Percentiles rank a stretch among this genome's conserved stretches.
Evolutionary conservation across 495 filamentous ascomycete species (phyloP).

Genomic region (Penicillium fimorum): DNA sequence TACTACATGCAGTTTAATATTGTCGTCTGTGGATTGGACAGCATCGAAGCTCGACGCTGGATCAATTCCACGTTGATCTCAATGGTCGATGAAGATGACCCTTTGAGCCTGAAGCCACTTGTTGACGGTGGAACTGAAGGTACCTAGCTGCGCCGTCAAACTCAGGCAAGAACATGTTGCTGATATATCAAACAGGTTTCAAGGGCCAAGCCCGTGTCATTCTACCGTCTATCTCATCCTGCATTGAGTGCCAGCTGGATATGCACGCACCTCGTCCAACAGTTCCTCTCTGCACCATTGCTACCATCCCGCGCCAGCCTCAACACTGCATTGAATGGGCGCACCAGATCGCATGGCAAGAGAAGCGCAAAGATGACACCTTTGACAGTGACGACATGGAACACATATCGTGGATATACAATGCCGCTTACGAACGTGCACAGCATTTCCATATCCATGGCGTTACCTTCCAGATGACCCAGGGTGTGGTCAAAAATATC

Average conservation of each 20-base stretch:
- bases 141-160: constrained; percentile 21
- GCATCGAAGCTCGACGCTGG: constrained; percentile 95
- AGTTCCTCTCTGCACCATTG: constrained; percentile 94
- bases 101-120: constrained; percentile 82
- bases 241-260: constrained; percentile 97
- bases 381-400: constrained; percentile 96
- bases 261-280: constrained; percentile 94
- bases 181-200: constrained; percentile 60
- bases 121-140: constrained; percentile 98
- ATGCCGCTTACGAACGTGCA: constrained; percentile 76
- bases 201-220: constrained; percentile 96
- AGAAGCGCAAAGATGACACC: constrained; percentile 53
- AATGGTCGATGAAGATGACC: constrained; percentile 78
- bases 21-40: constrained; percentile 94
- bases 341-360: constrained; percentile 79
- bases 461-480: constrained; percentile 94
- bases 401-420: constrained; percentile 95
- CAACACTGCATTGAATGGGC: constrained; percentile 99
- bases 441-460: constrained; percentile 87
- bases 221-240: constrained; percentile 85
- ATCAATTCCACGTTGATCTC: constrained; percentile 92
- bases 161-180: neutral
- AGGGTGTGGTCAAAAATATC: constrained; percentile 99
- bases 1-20: constrained; percentile 98
- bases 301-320: constrained; percentile 94